Evolutionary conservation across 2,329 filamentous ascomycete species (phyloP), one percentile per base, ranked within the genome.

Genomic region (Fusarium sublunatum): DNA sequence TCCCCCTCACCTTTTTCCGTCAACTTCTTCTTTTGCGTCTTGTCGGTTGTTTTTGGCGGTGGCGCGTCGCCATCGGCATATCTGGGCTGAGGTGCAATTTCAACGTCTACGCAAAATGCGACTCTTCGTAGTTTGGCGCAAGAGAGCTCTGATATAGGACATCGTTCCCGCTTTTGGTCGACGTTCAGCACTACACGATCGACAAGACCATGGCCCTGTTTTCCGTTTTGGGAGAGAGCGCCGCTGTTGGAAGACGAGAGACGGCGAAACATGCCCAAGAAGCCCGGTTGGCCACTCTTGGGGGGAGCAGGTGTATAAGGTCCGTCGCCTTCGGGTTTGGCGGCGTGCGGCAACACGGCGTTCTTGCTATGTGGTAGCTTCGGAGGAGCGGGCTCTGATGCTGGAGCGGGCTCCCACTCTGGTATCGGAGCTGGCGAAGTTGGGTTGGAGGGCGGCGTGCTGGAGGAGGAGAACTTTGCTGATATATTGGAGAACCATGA

Each of bases 401-500:
- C 43, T 15, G 58, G 26, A 12, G 64, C 45, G 7, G 70, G 65
- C 26, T 65, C 60, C n/a, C 68, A 56, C 39, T 66, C 64, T 47
- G 74, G 74, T 22, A 72, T 71, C 8, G 72, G 69, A 45, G 65
- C 73, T 46, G 70, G 75, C 46, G 64, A 53, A 26, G 72, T 59
- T 15, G 75, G 50, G 28, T 75, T 76, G 28, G 74, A 48, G 67
- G 72, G 61, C 25, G 72, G 64, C n/a, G 70, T 74, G 61, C 62
- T 74, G 63, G 83, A 75, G n/a, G 80, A 93, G 15, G 80, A 93
- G 79, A 98, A 97, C 74, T 96, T 97, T 66, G 92, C 94, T 64
- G 92, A 96, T 67, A 98, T 87, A 72, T 88, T 97, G 53, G 91
- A 92, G 72, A 98, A 93, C 95, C 95, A 99, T 12, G 93, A 97